Percentiles rank a stretch among this genome's conserved stretches.
These are phyloP conservation scores for Umbelopsis isabellina DNA, from an alignment of 192 early-diverging fungal species.

Conservation along the genomic window DNA sequence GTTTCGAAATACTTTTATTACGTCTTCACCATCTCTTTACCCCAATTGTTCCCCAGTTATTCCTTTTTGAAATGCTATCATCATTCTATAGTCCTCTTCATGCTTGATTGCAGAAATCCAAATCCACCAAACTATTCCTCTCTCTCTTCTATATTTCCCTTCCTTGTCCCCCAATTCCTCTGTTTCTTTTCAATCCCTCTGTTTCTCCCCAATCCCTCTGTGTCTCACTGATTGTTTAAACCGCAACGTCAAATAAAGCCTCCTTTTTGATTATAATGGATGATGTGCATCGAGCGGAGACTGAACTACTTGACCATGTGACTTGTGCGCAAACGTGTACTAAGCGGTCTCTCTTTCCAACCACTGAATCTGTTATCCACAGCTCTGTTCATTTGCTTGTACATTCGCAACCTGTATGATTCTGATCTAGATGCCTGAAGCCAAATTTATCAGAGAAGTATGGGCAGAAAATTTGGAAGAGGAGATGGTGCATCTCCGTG, in stretches of 20 bases:
- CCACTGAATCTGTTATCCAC: background rate
- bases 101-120: background rate
- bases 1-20: too few species aligned
- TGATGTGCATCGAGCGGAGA: background rate
- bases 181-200: background rate
- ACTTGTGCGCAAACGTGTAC: conserved; percentile 2
- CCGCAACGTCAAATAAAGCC: background rate
- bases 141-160: background rate
- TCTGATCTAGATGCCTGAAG: conserved; percentile 35
- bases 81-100: background rate
- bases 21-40: background rate
- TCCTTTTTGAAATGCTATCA: background rate
- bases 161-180: background rate
- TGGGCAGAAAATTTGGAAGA: conserved; percentile 96
- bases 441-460: conserved; percentile 75
- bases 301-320: background rate
- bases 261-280: background rate
- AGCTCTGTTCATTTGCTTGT: too few species aligned
- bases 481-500: conserved; percentile 86
- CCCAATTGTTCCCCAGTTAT: background rate
- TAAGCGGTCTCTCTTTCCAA: background rate
- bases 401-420: background rate
- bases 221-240: background rate
- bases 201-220: background rate
- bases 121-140: background rate